Conservation (phyloP, 2,329 filamentous ascomycete species). For the Cladophialophora exuberans region DNA sequence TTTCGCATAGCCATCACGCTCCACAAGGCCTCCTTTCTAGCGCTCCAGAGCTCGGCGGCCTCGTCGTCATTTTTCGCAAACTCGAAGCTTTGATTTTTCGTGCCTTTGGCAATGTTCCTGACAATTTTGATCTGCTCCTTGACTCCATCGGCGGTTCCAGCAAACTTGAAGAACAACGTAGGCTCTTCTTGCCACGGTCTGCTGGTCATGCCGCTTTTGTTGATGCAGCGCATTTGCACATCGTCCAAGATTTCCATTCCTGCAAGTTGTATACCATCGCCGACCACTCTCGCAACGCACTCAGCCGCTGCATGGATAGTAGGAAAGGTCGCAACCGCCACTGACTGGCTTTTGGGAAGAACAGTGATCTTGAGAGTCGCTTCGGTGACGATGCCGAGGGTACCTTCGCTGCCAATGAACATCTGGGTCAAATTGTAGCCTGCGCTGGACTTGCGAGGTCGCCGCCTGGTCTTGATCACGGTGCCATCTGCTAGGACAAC, state of each 20-base stretch:
- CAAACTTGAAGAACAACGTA: constrained; percentile 77
- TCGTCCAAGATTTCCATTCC: constrained; percentile 94
- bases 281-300: constrained; percentile 80
- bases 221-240: constrained; percentile 79
- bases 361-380: constrained; percentile 85
- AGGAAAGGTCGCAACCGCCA: constrained; percentile 73
- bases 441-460: constrained; percentile 85
- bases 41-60: constrained; percentile 72
- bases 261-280: constrained; percentile 78
- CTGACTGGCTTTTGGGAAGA: constrained; percentile 75
- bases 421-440: constrained; percentile 90
- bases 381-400: constrained; percentile 87
- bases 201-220: constrained; percentile 51
- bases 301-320: constrained; percentile 71
- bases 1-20: constrained; percentile 68
- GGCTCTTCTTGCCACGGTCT: constrained; percentile 68
- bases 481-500: constrained; percentile 90
- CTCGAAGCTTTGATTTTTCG: constrained; percentile 64
- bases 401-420: constrained; percentile 90
- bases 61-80: constrained; percentile 69
- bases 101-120: constrained; percentile 59
- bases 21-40: constrained; percentile 75
- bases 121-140: constrained; percentile 67
- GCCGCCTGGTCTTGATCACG: constrained; percentile 83
- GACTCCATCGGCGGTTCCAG: constrained; percentile 65